Evolutionary conservation across 1,139 yeast species (phyloP), one percentile per base, ranked within the genome.

Genomic region (Kodamaea sp.): DNA sequence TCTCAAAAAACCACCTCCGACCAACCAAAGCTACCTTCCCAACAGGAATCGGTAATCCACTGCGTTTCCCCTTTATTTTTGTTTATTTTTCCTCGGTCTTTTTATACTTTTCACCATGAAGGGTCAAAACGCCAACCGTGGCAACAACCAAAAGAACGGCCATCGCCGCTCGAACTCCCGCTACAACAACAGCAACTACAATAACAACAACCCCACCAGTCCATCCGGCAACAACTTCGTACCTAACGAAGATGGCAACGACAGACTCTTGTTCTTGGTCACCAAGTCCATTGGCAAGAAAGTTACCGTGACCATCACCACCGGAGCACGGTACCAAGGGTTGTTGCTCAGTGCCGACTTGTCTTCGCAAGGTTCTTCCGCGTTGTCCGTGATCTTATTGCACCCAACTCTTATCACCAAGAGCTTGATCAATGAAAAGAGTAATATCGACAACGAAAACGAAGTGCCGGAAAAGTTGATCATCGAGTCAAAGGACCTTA

Each of bases 251-350:
- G 29, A 44, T 29, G 48, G 48, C 41, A 80, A 32, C 34, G 39
- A 32, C 22, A 34, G 41, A 36, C 54, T 78, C 41, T 55, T 70
- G 26, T 76, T 55, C 45, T 55, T 80, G 40, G 57, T 79, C 21
- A 66, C 75, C 30, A 76, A 75, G 45, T 65, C 86, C 14, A 55
- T 78, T 29, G 88, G 95, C 11, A 67, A 73, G 24, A 62, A 61
- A 21, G 78, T 77, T 15, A 66, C 66, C 14, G 83, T 78, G 10
- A 78, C 88, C 3, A 77, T 81, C 3, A 61, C 78, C 15, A 72
- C 84, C 1, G 94, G 92, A 7, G 69, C 76, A 4, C 63, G 73
- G 25, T 74, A 77, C 48, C 61, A 66, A 24, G 95, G 95, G n/a
- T 53, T 78, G 10, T 61, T 86, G 41, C 59, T 65, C 20, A 66